Evolutionary conservation across 148 eudicot genomes (phyloP).

Genomic region (Rhododendron ovatum): DNA sequence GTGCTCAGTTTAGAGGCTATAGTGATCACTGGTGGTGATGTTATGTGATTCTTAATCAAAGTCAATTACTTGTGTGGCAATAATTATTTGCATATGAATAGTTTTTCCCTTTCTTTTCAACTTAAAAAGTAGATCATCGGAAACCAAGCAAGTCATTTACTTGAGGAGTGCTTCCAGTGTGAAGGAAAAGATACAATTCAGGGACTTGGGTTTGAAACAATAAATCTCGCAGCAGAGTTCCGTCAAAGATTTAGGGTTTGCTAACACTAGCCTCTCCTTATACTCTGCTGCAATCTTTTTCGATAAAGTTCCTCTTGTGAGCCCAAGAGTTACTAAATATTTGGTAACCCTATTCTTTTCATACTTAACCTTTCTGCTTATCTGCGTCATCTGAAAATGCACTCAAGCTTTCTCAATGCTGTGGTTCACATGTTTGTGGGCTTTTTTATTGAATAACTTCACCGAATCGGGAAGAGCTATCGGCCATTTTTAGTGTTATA

Average conservation of each 20-base stretch:
- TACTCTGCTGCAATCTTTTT: not conserved
- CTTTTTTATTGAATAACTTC: not conserved
- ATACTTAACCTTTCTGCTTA: not conserved
- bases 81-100: not conserved
- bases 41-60: not conserved
- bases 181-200: not conserved
- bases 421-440: not conserved
- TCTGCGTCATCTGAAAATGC: not conserved
- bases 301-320: not conserved
- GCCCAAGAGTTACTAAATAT: not conserved
- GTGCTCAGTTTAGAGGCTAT: not conserved
- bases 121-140: not conserved
- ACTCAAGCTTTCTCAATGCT: not conserved
- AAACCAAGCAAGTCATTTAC: not conserved
- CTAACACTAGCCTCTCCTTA: not conserved
- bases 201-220: not conserved
- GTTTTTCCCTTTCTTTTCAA: not conserved
- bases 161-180: not conserved
- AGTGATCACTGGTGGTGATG: not conserved
- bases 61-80: not conserved
- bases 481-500: not conserved
- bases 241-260: not conserved
- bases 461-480: not conserved
- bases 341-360: not conserved
- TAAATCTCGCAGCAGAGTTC: not conserved